Conservation (phyloP, 2,329 filamentous ascomycete genomes). For the Sarocladium brachiariae region DNA sequence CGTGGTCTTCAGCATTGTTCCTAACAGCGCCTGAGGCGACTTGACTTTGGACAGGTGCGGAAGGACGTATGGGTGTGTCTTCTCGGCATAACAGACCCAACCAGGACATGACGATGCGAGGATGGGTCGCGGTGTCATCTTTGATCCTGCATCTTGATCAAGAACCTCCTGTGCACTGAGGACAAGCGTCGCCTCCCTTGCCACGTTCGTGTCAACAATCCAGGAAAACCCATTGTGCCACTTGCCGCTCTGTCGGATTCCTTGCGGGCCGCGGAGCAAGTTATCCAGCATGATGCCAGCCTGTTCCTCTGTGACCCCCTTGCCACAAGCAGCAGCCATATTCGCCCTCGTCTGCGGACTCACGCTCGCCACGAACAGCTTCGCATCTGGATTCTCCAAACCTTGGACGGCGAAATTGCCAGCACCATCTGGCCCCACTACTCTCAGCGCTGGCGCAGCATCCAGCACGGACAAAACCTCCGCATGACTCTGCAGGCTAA, state of each 20-base stretch:
- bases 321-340: conserved; percentile 75
- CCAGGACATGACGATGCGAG: conserved; percentile 89
- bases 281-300: conserved; percentile 79
- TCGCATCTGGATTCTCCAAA: conserved; percentile 53
- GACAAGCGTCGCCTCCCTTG: conserved; percentile 77
- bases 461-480: conserved; percentile 85
- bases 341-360: conserved; percentile 88
- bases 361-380: conserved; percentile 84
- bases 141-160: conserved; percentile 18
- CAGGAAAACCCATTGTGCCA: conserved; percentile 75
- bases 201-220: conserved; percentile 82
- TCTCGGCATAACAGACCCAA: conserved; percentile 98
- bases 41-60: conserved; percentile 88
- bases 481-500: conserved; percentile 86
- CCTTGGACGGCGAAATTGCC: conserved; percentile 39
- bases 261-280: conserved; percentile 60
- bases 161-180: conserved; percentile 68
- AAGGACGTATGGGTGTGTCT: conserved; percentile 90
- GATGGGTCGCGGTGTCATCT: conserved; percentile 45
- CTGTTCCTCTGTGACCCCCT: conserved; percentile 61
- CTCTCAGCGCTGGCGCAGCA: conserved; percentile 44
- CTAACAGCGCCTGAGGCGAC: conserved; percentile 86
- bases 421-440: conserved; percentile 25
- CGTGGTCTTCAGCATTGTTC: conserved; percentile 82
- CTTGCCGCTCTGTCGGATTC: conserved; percentile 62